Evolutionary conservation across 2,329 filamentous ascomycete species (phyloP).

Genomic region (Cylindrodendrum hubeiense): DNA sequence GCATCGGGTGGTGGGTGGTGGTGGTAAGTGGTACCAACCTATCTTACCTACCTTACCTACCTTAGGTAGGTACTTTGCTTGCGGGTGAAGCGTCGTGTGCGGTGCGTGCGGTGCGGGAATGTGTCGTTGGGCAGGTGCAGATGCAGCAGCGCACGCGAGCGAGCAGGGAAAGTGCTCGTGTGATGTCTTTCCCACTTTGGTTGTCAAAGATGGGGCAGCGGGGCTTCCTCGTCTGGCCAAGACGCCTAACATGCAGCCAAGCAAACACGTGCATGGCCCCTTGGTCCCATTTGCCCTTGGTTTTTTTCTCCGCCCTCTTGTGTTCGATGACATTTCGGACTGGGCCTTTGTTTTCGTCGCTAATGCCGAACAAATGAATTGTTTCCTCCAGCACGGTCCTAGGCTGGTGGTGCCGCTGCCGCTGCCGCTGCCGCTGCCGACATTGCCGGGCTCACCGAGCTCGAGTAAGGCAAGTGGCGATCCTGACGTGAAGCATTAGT

Average conservation of each 20-base stretch:
- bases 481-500: background rate
- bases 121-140: conserved; percentile 3
- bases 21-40: too few relatives aligned
- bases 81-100: background rate
- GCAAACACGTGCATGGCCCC: conserved; percentile 29
- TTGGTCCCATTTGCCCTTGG: conserved; percentile 14
- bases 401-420: background rate
- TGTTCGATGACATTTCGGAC: conserved; percentile 9
- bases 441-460: background rate
- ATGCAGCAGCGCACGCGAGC: background rate
- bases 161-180: conserved; percentile 18
- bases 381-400: background rate
- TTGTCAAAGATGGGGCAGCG: conserved; percentile 5
- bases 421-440: background rate
- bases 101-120: background rate
- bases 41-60: too few relatives aligned
- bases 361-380: background rate
- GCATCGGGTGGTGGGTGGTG: background rate
- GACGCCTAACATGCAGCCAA: conserved; percentile 26
- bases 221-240: conserved; percentile 16
- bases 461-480: background rate
- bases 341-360: background rate
- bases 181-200: conserved; percentile 30
- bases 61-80: background rate
- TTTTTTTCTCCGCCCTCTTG: background rate